phyloP scores from a whole-genome alignment of 2,329 filamentous ascomycete species.

The Xylariales sp. region DNA sequence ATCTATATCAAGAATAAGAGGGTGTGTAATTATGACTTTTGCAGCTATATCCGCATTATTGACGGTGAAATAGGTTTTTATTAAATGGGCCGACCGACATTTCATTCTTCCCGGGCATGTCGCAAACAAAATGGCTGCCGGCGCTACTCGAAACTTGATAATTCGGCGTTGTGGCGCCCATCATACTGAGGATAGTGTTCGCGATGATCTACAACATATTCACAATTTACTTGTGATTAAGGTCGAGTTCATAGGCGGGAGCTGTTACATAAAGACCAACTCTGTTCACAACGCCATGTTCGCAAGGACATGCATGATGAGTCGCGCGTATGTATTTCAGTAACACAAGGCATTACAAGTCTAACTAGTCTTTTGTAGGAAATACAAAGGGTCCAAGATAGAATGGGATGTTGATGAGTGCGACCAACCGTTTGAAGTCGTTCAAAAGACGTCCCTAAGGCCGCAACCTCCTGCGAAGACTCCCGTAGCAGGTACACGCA shows the following conservation, averaged over 20 bases:
- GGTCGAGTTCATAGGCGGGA: conserved; percentile 67
- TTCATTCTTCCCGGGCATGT: conserved; percentile 73
- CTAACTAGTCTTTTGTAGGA: conserved; percentile 56
- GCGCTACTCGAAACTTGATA: conserved; percentile 80
- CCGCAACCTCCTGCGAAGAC: conserved; percentile 34
- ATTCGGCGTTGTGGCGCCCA: conserved; percentile 68
- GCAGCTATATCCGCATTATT: conserved; percentile 16
- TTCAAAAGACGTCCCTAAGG: conserved; percentile 42
- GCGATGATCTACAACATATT: conserved; percentile 83
- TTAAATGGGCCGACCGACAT: conserved; percentile 78
- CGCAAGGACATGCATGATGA: conserved; percentile 83
- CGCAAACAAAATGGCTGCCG: conserved; percentile 70
- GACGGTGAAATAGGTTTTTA: conserved; percentile 65
- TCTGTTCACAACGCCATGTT: conserved; percentile 81
- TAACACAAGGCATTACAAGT: conserved; percentile 18
- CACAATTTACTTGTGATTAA: conserved; percentile 79
- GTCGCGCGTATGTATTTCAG: conserved; percentile 57
- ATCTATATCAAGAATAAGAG: conserved; percentile 76
- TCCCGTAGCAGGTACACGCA: conserved; percentile 34
- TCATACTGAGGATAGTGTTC: conserved; percentile 72
- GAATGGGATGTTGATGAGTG: conserved; percentile 81
- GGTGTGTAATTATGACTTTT: conserved; percentile 58
- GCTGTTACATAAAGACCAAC: conserved; percentile 79
- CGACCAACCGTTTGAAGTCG: conserved; percentile 63
- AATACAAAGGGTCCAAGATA: conserved; percentile 77